Conservation (phyloP, 73 alveolate species). For the Uronychia binucleata region DNA sequence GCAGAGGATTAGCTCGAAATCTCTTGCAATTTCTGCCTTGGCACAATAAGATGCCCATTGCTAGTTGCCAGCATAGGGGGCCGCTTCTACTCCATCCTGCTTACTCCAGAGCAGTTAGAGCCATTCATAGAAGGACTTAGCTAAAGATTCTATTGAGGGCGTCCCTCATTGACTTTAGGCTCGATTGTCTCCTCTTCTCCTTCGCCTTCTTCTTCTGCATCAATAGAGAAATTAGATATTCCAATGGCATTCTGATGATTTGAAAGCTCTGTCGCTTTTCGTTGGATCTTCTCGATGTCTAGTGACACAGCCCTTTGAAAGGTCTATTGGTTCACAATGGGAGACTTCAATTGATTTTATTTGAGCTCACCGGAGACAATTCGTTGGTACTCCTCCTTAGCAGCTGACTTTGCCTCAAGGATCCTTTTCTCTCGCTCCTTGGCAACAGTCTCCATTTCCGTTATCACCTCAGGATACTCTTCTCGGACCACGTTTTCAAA, state of each 20-base stretch:
- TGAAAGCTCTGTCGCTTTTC: background rate
- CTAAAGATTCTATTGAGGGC: background rate
- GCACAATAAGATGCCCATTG: too few species aligned
- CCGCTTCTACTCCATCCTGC: background rate
- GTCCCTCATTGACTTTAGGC: too few species aligned
- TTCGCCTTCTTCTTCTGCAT: background rate
- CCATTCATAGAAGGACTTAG: background rate
- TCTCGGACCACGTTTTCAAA: constrained; percentile 37
- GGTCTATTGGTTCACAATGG: background rate
- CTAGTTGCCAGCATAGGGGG: too few species aligned
- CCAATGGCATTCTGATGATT: background rate
- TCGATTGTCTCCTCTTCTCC: background rate
- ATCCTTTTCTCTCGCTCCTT: constrained; percentile 31
- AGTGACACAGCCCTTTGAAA: background rate
- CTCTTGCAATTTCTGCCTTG: too few species aligned
- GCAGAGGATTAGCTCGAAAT: too few species aligned
- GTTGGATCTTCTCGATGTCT: background rate
- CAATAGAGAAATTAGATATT: background rate
- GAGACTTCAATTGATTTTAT: background rate
- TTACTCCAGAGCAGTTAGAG: background rate
- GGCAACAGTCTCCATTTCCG: constrained; percentile 48
- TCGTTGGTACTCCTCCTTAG: constrained; percentile 20
- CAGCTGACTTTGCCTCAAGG: constrained; percentile 24
- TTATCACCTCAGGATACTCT: constrained; percentile 44
- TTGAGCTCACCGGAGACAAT: background rate